Percentiles rank a stretch among this genome's conserved stretches.
Conservation (phyloP, 305 asterid genomes). For the Fraxinus greggii region DNA sequence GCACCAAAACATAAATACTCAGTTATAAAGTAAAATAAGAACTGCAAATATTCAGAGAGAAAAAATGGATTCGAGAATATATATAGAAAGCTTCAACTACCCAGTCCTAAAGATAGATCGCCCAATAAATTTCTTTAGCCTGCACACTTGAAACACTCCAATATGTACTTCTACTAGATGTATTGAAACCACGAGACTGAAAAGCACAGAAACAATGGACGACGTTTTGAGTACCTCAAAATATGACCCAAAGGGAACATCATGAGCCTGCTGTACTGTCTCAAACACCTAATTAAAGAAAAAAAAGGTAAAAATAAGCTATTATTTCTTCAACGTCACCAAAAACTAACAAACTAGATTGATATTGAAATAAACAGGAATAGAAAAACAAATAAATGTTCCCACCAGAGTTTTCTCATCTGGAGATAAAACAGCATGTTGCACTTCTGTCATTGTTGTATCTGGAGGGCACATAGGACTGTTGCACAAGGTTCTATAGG, state of each 20-base stretch:
- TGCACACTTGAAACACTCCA: not conserved
- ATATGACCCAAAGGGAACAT: slow-evolving; percentile 90
- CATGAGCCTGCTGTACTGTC: slow-evolving; percentile 87
- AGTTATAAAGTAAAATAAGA: not conserved
- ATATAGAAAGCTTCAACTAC: not conserved
- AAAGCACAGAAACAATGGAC: slow-evolving; percentile 12
- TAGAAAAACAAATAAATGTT: not conserved
- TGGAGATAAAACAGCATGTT: slow-evolving; percentile 59
- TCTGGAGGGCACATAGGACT: slow-evolving; percentile 97
- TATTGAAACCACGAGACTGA: not conserved
- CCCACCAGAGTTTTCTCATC: slow-evolving; percentile 72
- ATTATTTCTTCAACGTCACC: slow-evolving; percentile 20
- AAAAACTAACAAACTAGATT: not conserved
- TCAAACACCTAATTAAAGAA: slow-evolving; percentile 67
- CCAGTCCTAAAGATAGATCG: not conserved
- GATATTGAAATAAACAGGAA: not conserved
- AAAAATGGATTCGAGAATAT: not conserved
- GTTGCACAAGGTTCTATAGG: slow-evolving; percentile 67
- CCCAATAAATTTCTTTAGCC: not conserved
- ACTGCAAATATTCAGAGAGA: not conserved
- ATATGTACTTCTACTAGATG: slow-evolving; percentile 2
- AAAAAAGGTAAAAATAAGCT: slow-evolving; percentile 6
- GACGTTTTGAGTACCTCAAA: slow-evolving; percentile 62
- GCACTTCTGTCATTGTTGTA: slow-evolving; percentile 88
- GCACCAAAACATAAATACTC: slow-evolving; percentile 18